Conservation (phyloP, 2,329 filamentous ascomycete species). For the Claviceps sp. region DNA sequence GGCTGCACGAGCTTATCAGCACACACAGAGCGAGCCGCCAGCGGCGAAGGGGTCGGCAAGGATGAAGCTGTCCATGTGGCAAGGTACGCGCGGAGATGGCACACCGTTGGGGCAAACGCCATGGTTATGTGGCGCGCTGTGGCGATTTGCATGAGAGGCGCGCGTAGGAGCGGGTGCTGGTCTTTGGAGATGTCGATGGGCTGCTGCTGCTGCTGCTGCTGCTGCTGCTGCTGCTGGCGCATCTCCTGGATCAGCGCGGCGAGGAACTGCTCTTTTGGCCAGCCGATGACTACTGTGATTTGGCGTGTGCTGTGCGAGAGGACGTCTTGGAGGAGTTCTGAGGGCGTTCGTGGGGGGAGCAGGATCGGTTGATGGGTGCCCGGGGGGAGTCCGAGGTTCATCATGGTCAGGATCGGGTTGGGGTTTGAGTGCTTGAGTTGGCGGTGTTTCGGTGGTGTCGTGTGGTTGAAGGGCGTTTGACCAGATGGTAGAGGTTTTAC, state of each 20-base stretch:
- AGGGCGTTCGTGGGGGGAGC: conserved; percentile 39
- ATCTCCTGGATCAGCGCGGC: conserved; percentile 40
- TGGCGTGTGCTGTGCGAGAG: conserved; percentile 32
- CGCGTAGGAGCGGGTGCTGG: conserved; percentile 34
- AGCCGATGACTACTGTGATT: conserved; percentile 60
- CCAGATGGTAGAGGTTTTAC: too few relatives aligned
- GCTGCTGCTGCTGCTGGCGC: conserved; percentile 6
- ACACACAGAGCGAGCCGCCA: too few relatives aligned
- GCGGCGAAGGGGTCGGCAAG: conserved; percentile 4
- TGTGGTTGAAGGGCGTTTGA: too few relatives aligned
- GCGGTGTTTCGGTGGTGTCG: too few relatives aligned
- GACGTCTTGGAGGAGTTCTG: conserved; percentile 52
- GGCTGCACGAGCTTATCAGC: conserved; percentile 7
- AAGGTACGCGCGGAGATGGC: conserved; percentile 66
- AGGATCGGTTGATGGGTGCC: conserved; percentile 23
- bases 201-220: not conserved
- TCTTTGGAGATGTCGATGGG: not conserved
- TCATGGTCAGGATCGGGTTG: not conserved
- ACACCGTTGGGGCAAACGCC: conserved; percentile 61
- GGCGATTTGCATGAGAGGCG: conserved; percentile 56
- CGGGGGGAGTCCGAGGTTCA: not conserved
- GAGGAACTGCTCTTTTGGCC: conserved; percentile 50
- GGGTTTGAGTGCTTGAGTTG: too few relatives aligned
- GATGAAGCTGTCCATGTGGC: conserved; percentile 33
- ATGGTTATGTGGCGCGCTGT: conserved; percentile 56